phyloP scores from a whole-genome alignment of 352 stramenopile genomes.

The Phytophthora uliginosa region DNA sequence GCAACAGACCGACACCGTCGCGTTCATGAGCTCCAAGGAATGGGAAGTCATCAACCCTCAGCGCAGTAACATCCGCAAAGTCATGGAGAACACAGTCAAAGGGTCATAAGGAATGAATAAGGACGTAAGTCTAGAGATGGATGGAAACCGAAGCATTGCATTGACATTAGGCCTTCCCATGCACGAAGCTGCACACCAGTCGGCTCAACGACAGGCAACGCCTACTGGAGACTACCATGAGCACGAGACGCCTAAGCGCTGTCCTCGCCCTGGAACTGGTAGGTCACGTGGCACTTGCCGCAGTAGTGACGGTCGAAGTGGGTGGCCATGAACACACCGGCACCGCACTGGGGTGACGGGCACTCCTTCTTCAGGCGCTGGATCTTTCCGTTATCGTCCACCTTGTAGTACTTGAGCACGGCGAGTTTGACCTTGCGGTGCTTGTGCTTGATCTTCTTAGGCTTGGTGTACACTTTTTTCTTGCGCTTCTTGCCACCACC shows the following conservation, averaged over 20 bases:
- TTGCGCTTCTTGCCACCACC: constrained; percentile 99
- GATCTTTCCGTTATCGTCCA: constrained; percentile 97
- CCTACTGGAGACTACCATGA: constrained; percentile 26
- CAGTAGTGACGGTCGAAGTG: constrained; percentile 99
- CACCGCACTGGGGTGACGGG: constrained; percentile 95
- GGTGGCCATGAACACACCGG: constrained; percentile 99
- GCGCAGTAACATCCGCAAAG: constrained; percentile 60
- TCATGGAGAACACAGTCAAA: constrained; percentile 55
- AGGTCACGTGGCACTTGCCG: constrained; percentile 99
- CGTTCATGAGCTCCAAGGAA: constrained; percentile 76
- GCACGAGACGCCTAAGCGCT: constrained; percentile 54
- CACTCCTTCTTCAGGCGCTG: constrained; percentile 98
- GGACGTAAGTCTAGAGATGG: constrained; percentile 16
- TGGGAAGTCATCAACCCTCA: constrained; percentile 74
- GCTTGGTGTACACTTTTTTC: constrained; percentile 99
- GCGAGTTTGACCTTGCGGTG: constrained; percentile 98
- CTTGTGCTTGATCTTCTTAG: constrained; percentile 99
- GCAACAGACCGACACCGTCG: constrained; percentile 47
- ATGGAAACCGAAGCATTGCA: constrained; percentile 55
- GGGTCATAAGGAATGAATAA: background rate
- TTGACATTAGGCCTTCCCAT: constrained; percentile 37
- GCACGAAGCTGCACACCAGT: background rate
- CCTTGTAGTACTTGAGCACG: constrained; percentile 98
- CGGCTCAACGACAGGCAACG: constrained; percentile 27
- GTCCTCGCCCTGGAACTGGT: constrained; percentile 91